Conservation (phyloP, 129 eudicot genomes). For the Deinandra increscens region DNA sequence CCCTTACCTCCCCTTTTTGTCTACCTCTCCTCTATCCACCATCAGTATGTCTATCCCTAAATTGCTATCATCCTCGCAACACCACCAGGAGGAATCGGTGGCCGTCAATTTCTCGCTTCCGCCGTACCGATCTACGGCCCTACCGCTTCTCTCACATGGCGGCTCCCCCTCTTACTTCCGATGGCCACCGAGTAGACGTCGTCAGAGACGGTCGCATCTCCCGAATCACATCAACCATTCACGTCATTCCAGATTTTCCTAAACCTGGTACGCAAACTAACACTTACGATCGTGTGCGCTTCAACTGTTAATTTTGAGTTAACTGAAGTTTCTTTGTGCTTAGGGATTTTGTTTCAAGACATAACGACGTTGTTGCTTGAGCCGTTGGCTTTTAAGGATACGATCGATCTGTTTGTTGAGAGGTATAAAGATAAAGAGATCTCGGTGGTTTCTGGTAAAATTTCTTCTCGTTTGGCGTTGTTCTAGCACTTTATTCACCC, state of each 20-base stretch:
- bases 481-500: background rate
- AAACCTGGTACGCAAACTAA: slow-evolving; percentile 48
- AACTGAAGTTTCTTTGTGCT: background rate
- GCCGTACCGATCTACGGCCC: background rate
- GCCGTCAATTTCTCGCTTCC: slow-evolving; percentile 4
- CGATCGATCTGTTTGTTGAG: slow-evolving; percentile 94
- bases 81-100: background rate
- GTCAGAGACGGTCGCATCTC: slow-evolving; percentile 42
- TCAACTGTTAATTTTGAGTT: background rate
- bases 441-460: background rate
- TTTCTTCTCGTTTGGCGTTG: background rate
- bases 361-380: slow-evolving; percentile 88
- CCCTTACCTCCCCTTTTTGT: no score
- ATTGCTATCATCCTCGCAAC: no score
- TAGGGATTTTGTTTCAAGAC: slow-evolving; percentile 93
- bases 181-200: background rate
- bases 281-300: background rate
- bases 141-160: slow-evolving; percentile 35
- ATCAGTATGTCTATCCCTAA: no score
- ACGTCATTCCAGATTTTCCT: slow-evolving; percentile 83
- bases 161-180: slow-evolving; percentile 26
- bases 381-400: slow-evolving; percentile 82
- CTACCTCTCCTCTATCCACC: no score
- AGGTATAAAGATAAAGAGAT: slow-evolving; percentile 41
- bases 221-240: slow-evolving; percentile 60